phyloP scores from a whole-genome alignment of 2,329 filamentous ascomycete genomes.

The Emericellopsis cladophorae region DNA sequence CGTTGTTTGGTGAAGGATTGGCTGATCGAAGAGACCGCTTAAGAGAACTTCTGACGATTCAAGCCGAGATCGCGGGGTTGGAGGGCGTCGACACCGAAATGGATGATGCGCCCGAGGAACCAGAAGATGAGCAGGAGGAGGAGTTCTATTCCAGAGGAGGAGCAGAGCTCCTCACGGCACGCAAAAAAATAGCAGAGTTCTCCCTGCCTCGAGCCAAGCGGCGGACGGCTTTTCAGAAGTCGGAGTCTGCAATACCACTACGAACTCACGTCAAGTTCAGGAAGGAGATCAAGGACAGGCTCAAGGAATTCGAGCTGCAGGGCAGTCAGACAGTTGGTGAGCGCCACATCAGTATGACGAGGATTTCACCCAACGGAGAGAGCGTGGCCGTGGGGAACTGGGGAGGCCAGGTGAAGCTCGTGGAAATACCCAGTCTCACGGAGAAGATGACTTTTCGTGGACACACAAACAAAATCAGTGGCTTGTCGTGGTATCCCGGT shows the following conservation, averaged over 20 bases:
- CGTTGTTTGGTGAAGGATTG: conserved; percentile 82
- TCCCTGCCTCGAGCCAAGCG: conserved; percentile 73
- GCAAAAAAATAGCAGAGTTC: conserved; percentile 68
- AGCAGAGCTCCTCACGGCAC: conserved; percentile 58
- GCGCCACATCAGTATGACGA: conserved; percentile 79
- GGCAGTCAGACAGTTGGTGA: conserved; percentile 90
- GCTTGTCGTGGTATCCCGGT: conserved; percentile 79
- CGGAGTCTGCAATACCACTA: conserved; percentile 71
- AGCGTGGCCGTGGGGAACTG: conserved; percentile 84
- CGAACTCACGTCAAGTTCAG: conserved; percentile 87
- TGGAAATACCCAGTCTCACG: conserved; percentile 72
- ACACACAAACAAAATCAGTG: conserved; percentile 81
- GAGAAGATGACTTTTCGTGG: conserved; percentile 66
- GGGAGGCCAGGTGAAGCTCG: conserved; percentile 77
- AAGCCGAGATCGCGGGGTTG: conserved; percentile 48
- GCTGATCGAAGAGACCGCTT: conserved; percentile 78
- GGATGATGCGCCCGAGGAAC: conserved; percentile 42
- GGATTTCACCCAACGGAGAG: conserved; percentile 77
- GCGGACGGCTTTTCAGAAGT: conserved; percentile 63
- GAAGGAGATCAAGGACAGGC: conserved; percentile 72
- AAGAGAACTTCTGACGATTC: conserved; percentile 64
- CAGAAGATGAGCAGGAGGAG: conserved; percentile 66
- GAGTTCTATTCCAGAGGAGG: conserved; percentile 90
- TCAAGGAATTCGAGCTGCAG: conserved; percentile 78
- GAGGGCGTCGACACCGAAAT: conserved; percentile 45